Evolutionary conservation across 257 asterid species (phyloP).

Genomic region (Penstemon barbatus): DNA sequence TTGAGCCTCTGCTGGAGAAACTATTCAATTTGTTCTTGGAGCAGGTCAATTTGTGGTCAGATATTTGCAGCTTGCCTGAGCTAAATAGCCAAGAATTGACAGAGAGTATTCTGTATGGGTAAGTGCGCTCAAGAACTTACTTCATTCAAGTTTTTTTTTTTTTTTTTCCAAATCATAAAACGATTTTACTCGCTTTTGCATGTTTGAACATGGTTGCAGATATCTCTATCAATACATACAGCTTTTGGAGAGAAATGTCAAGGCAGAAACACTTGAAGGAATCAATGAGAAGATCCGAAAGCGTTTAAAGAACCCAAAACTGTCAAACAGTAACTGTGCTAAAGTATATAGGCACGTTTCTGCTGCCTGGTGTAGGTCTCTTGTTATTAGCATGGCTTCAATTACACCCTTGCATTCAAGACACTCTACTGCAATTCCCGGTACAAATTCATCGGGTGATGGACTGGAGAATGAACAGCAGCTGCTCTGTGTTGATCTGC

Average conservation of each 20-base stretch:
- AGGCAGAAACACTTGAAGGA: conserved; percentile 86
- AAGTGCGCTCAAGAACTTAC: conserved; percentile 23
- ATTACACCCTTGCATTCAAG: conserved; percentile 87
- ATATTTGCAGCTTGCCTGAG: conserved; percentile 82
- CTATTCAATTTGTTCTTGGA: conserved; percentile 83
- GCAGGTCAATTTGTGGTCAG: conserved; percentile 87
- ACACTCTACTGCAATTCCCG: conserved; percentile 57
- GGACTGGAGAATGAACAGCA: conserved; percentile 68
- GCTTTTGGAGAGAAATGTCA: conserved; percentile 69
- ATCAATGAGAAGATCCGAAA: conserved; percentile 91
- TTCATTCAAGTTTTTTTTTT: background rate
- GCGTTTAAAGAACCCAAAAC: conserved; percentile 94
- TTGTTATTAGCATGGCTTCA: conserved; percentile 89
- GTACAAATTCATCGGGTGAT: conserved; percentile 46
- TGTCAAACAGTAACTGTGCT: conserved; percentile 72
- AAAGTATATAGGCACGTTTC: conserved; percentile 83
- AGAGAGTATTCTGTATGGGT: conserved; percentile 77
- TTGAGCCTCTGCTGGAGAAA: conserved; percentile 78
- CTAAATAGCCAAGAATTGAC: conserved; percentile 71
- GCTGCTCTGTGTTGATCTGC: conserved; percentile 85
- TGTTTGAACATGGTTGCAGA: conserved; percentile 44
- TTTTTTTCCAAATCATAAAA: conserved; percentile 7
- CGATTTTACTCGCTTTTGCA: conserved; percentile 16
- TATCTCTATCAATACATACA: conserved; percentile 71
- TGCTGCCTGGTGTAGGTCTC: conserved; percentile 97